Conservation (phyloP, 108 stramenopile genomes). For the Parietichytrium sp. region DNA sequence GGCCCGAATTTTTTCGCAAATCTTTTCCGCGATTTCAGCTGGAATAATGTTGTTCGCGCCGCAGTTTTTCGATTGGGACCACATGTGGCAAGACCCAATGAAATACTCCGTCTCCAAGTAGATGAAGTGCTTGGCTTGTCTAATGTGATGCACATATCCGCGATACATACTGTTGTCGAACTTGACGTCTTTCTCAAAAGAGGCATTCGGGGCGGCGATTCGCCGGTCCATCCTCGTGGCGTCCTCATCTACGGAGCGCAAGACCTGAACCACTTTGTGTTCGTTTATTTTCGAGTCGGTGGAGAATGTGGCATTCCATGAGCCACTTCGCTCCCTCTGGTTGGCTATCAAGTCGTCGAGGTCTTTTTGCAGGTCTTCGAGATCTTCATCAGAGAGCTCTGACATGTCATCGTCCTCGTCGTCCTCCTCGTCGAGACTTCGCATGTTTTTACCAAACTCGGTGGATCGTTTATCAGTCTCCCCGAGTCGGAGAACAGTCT, state of each 20-base stretch:
- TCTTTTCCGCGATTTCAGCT: constrained; percentile 62
- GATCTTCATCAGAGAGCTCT: constrained; percentile 11
- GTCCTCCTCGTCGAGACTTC: background rate
- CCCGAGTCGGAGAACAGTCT: background rate
- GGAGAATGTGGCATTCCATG: constrained; percentile 10
- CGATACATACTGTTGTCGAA: constrained; percentile 5
- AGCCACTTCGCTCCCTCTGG: background rate
- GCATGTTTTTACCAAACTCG: background rate
- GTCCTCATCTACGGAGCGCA: constrained; percentile 27
- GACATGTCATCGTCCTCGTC: constrained; percentile 25
- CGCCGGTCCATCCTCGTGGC: background rate
- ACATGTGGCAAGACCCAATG: background rate
- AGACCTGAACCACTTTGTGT: constrained; percentile 11
- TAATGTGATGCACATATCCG: constrained; percentile 53
- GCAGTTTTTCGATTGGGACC: background rate
- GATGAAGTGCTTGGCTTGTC: constrained; percentile 60
- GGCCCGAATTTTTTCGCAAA: constrained; percentile 65
- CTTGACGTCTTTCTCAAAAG: constrained; percentile 26
- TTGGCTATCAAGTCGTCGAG: background rate
- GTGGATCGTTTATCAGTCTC: constrained; percentile 8
- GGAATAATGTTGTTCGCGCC: constrained; percentile 57
- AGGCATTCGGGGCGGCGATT: background rate
- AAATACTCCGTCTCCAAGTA: constrained; percentile 63
- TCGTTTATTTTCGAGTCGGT: background rate
- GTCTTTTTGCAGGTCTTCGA: constrained; percentile 21